These are phyloP conservation scores for Colletotrichum chlorophyti DNA, from an alignment of 2,329 filamentous ascomycete species.

Conservation along the genomic window DNA sequence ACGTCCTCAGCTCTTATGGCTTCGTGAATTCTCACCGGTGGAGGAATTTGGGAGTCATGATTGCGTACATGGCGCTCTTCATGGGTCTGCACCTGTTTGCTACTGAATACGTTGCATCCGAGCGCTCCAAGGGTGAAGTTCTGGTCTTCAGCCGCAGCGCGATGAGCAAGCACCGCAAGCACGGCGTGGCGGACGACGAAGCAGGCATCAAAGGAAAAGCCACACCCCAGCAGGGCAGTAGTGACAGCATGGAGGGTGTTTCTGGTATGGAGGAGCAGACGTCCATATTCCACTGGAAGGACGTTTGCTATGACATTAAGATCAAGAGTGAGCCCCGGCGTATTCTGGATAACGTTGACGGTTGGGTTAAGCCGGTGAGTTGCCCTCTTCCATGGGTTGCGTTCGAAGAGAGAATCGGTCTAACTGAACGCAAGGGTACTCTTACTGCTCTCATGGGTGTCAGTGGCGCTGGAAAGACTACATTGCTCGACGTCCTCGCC, in stretches of 20 bases:
- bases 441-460: no score
- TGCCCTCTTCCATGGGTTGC: no score
- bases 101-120: constrained; percentile 51
- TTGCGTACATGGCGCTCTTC: constrained; percentile 55
- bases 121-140: constrained; percentile 66
- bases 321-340: constrained; percentile 67
- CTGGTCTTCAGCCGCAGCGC: constrained; percentile 62
- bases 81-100: constrained; percentile 54
- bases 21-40: constrained; percentile 58
- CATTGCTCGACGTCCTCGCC: constrained; percentile 65
- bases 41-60: constrained; percentile 64
- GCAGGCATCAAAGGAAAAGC: neutral
- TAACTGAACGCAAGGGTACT: no score
- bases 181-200: constrained; percentile 49
- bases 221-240: constrained; percentile 33
- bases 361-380: constrained; percentile 79
- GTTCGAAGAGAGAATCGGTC: no score
- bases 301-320: constrained; percentile 73
- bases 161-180: constrained; percentile 47
- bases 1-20: constrained; percentile 52
- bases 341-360: constrained; percentile 70
- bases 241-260: constrained; percentile 43
- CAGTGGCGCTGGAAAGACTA: constrained; percentile 49
- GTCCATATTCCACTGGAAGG: constrained; percentile 71
- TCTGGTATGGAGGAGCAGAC: constrained; percentile 52